Evolutionary conservation across 257 asterid species (phyloP).

Genomic region (Datura wrightii): DNA sequence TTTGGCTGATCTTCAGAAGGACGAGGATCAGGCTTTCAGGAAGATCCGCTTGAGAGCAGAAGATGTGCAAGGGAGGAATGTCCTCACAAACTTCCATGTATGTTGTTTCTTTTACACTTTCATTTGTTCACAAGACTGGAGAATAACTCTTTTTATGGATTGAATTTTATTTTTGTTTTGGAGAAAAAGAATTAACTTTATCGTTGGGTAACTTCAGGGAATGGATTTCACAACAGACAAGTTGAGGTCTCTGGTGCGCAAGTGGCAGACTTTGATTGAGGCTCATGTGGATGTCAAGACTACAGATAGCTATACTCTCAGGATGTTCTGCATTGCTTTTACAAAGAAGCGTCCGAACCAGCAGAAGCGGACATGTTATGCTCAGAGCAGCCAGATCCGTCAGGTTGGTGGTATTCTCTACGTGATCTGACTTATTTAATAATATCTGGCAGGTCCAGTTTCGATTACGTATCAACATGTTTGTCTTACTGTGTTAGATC

Average conservation of each 20-base stretch:
- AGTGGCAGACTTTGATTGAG: constrained; percentile 68
- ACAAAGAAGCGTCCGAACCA: constrained; percentile 77
- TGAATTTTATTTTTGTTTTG: not conserved
- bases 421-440: not conserved
- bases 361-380: constrained; percentile 73
- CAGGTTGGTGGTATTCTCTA: constrained; percentile 44
- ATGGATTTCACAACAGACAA: constrained; percentile 79
- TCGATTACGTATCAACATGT: not conserved
- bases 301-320: constrained; percentile 61
- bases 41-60: constrained; percentile 45
- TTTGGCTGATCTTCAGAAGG: constrained; percentile 44
- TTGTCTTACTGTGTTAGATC: constrained; percentile 42
- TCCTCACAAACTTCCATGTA: constrained; percentile 44
- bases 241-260: constrained; percentile 67
- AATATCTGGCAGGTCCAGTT: not conserved
- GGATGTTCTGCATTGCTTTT: constrained; percentile 71
- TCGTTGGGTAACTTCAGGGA: constrained; percentile 45
- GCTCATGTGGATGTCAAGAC: constrained; percentile 79
- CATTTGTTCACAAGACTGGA: not conserved
- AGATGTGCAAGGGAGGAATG: constrained; percentile 45
- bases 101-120: not conserved
- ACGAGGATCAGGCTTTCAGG: constrained; percentile 44
- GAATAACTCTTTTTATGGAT: not conserved
- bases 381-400: constrained; percentile 70
- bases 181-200: not conserved